Base-by-base conservation (phyloP, 441 rosid genomes). In the Iberis amara region DNA sequence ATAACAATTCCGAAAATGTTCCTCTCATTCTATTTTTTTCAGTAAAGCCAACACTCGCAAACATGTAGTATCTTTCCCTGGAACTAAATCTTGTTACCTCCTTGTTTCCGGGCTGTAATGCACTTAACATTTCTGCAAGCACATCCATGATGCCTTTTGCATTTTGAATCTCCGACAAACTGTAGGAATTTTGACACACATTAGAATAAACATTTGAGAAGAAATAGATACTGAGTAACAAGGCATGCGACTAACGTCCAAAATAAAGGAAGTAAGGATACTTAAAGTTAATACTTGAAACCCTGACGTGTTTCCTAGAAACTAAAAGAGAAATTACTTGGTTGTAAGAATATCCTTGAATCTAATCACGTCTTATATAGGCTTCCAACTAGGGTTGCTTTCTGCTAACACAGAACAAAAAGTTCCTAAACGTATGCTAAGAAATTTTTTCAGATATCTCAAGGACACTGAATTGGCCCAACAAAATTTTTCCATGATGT, bases 71-170 rank as follows among this genome's bases (percentile, higher is more conserved):
- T 42, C 14, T 55, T 57, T 27, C 30, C 36, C 35, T 64, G 35
- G 45, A 51, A 43, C 11, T 51, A 45, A 52, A 60, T 55, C 5
- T 61, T 44, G 48, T 42, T 78, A 94, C 99, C 97, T 89, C 96
- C 74, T 76, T 83, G 71, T 86, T 86, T 47, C 71, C 76, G 12
- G 97, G 97, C 64, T 83, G 95, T 67, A 94, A 50, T 55, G 99
- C 99, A 80, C 50, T 89, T 57, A 94, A 80, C 99, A 94, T 89
- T 75, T 94, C 99, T 8, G 91, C 62, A 62, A 94, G 95, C 43
- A 94, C 97, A 60, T 94, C 99, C 96, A 94, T 83, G 47, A 89
- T 78, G 64, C 97, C 97, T 21, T 94, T 88, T 21, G 96, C 99
- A 74, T 89, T 94, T 71, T 94, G 99, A 73, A 89, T 86, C 79